Evolutionary conservation across 2,329 filamentous ascomycete genomes (phyloP).

Genomic region (Diaporthe australafricana): DNA sequence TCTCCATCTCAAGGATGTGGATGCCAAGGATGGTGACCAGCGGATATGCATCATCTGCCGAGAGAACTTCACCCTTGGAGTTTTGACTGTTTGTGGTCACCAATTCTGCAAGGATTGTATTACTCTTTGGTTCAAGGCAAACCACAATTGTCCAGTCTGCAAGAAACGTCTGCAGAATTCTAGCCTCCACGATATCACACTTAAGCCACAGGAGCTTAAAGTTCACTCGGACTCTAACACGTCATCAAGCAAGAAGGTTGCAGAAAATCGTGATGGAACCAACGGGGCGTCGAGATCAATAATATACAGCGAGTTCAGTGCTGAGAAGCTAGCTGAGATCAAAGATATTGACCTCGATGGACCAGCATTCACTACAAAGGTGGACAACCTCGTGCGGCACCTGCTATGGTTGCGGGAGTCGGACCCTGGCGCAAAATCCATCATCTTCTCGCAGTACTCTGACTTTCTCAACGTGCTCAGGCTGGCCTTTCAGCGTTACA

Average conservation of each 20-base stretch:
- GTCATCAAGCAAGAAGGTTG: conserved; percentile 42
- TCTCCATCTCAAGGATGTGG: conserved; percentile 64
- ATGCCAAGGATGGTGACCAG: conserved; percentile 71
- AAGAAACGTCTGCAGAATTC: conserved; percentile 73
- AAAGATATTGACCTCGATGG: conserved; percentile 81
- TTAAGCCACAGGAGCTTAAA: conserved; percentile 80
- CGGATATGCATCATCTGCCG: conserved; percentile 90
- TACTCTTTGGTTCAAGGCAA: conserved; percentile 78
- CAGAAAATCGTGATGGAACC: conserved; percentile 33
- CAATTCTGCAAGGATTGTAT: conserved; percentile 93
- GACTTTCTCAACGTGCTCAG: conserved; percentile 83
- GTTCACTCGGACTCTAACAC: conserved; percentile 60
- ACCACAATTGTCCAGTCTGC: conserved; percentile 86
- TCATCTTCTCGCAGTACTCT: conserved; percentile 90
- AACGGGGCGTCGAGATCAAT: conserved; percentile 45
- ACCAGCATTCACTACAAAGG: conserved; percentile 87
- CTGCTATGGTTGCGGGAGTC: conserved; percentile 85
- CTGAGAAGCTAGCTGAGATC: conserved; percentile 80
- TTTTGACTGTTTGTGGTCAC: conserved; percentile 89
- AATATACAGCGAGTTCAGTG: conserved; percentile 84
- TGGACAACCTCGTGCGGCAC: conserved; percentile 85
- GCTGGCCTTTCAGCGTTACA: conserved; percentile 76
- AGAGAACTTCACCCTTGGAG: conserved; percentile 79
- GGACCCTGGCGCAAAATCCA: conserved; percentile 88
- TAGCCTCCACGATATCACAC: conserved; percentile 86